Evolutionary conservation across 495 filamentous ascomycete species (phyloP).

Genomic region (Xylaria longipes): DNA sequence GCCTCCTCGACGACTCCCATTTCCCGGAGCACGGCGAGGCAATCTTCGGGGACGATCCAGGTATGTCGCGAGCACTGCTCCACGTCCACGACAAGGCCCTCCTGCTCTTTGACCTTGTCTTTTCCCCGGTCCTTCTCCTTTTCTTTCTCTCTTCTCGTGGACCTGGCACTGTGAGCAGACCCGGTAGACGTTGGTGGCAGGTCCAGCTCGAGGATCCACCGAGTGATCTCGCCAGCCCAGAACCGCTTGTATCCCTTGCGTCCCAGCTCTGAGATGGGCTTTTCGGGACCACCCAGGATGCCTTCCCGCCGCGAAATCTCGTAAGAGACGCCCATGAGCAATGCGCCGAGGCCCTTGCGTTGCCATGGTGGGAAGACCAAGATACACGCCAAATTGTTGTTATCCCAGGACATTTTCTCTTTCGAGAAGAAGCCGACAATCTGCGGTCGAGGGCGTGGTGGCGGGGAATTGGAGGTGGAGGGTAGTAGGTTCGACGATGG

Average conservation of each 20-base stretch:
- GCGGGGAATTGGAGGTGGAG: background rate
- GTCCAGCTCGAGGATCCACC: slow-evolving; percentile 63
- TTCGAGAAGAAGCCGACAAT: slow-evolving; percentile 98
- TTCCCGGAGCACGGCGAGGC: slow-evolving; percentile 75
- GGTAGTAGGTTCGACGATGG: background rate
- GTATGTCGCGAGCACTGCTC: slow-evolving; percentile 61
- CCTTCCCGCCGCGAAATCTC: slow-evolving; percentile 87
- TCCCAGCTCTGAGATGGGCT: slow-evolving; percentile 85
- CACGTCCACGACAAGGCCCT: slow-evolving; percentile 46
- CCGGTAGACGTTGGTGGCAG: slow-evolving; percentile 3
- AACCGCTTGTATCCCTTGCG: slow-evolving; percentile 79
- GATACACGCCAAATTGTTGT: slow-evolving; percentile 97
- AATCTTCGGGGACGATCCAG: slow-evolving; percentile 83
- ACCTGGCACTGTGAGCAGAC: background rate
- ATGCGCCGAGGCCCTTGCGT: slow-evolving; percentile 81
- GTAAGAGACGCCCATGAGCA: slow-evolving; percentile 93
- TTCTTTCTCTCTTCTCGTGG: slow-evolving; percentile 28
- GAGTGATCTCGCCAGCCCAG: slow-evolving; percentile 81
- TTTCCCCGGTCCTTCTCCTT: slow-evolving; percentile 11
- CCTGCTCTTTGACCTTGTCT: slow-evolving; percentile 11
- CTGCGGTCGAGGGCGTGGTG: slow-evolving; percentile 43
- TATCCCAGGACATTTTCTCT: slow-evolving; percentile 98
- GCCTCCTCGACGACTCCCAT: slow-evolving; percentile 76
- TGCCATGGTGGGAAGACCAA: slow-evolving; percentile 97
- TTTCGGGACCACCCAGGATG: slow-evolving; percentile 89